These are phyloP conservation scores for Pythium aquatile DNA, from an alignment of 352 stramenopile genomes.

Conservation along the genomic window DNA sequence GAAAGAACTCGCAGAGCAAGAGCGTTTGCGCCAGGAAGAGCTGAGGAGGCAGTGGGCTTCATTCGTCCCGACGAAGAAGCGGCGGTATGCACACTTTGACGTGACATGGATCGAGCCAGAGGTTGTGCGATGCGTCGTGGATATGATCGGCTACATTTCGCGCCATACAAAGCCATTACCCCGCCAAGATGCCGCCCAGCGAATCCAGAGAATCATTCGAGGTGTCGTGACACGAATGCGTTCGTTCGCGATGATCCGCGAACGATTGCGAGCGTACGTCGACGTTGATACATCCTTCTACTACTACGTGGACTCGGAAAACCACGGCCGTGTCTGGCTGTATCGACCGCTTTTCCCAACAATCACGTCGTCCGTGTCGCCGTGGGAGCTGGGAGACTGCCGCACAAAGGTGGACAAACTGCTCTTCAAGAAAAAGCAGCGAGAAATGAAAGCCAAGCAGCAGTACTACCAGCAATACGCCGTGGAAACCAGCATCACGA, in stretches of 20 bases:
- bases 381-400: slow-evolving; percentile 50
- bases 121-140: slow-evolving; percentile 50
- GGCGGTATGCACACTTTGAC: slow-evolving; percentile 52
- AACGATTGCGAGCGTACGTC: slow-evolving; percentile 38
- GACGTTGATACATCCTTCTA: slow-evolving; percentile 48
- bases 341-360: slow-evolving; percentile 41
- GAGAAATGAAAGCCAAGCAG: slow-evolving; percentile 42
- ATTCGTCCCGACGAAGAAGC: slow-evolving; percentile 45
- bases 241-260: slow-evolving; percentile 34
- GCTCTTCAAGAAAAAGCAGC: slow-evolving; percentile 39
- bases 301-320: slow-evolving; percentile 54
- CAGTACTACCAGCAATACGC: slow-evolving; percentile 34
- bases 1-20: slow-evolving; percentile 24
- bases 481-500: neutral
- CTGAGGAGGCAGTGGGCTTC: slow-evolving; percentile 17
- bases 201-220: slow-evolving; percentile 53
- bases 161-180: slow-evolving; percentile 29
- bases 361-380: slow-evolving; percentile 30
- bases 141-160: slow-evolving; percentile 40
- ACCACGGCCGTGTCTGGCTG: slow-evolving; percentile 37
- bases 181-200: slow-evolving; percentile 48
- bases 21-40: slow-evolving; percentile 12
- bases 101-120: slow-evolving; percentile 66
- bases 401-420: slow-evolving; percentile 41
- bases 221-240: slow-evolving; percentile 39